Evolutionary conservation across 805 yeast species (phyloP).

Genomic region (Wickerhamomyces tratensis): DNA sequence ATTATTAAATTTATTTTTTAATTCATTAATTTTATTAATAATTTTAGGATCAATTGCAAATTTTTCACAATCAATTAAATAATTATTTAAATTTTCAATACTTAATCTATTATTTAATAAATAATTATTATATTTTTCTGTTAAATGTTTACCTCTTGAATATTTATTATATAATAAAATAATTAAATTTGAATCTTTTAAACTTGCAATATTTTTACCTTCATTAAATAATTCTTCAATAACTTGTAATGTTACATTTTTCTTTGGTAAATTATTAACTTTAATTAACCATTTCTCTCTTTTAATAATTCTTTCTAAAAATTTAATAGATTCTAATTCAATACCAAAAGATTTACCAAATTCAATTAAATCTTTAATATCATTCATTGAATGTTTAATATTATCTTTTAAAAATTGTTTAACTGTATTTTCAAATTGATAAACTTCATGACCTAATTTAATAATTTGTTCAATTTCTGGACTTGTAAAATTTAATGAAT

Average conservation of each 20-base stretch:
- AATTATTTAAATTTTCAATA: constrained; percentile 4
- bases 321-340: constrained; percentile 35
- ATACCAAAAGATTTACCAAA: constrained; percentile 55
- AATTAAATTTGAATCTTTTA: constrained; percentile 10
- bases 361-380: constrained; percentile 42
- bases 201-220: constrained; percentile 17
- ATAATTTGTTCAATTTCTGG: constrained; percentile 52
- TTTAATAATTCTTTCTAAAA: constrained; percentile 27
- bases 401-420: constrained; percentile 25
- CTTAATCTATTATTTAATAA: constrained; percentile 2
- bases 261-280: constrained; percentile 12
- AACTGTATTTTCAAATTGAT: constrained; percentile 39
- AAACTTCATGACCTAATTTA: constrained; percentile 42
- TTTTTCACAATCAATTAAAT: constrained; percentile 4
- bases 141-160: constrained; percentile 9
- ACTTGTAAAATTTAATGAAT: constrained; percentile 33
- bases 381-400: constrained; percentile 25
- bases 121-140: constrained; percentile 3
- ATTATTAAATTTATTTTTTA: constrained; percentile 6
- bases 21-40: constrained; percentile 5
- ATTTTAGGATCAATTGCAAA: constrained; percentile 14
- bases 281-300: constrained; percentile 30
- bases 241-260: constrained; percentile 13
- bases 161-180: constrained; percentile 4
- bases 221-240: constrained; percentile 13